Evolutionary conservation across 371 early-diverging fungal species (phyloP).

Genomic region (Mycotypha africana): DNA sequence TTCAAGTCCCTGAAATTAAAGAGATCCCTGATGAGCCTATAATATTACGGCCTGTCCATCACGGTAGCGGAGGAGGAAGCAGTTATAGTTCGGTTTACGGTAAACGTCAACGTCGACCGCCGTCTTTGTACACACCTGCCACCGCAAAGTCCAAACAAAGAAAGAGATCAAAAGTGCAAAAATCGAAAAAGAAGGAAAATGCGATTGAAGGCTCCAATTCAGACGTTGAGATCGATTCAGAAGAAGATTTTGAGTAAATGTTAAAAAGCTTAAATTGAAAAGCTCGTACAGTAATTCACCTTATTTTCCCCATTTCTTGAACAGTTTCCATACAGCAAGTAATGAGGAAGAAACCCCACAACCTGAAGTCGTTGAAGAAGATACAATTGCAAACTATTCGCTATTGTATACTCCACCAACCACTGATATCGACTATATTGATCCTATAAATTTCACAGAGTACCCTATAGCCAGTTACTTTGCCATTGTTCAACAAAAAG

Average conservation of each 20-base stretch:
- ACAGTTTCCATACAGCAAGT: too few species aligned
- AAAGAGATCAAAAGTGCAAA: constrained; percentile 6
- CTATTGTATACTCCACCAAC: constrained; percentile 32
- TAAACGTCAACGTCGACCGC: constrained; percentile 32
- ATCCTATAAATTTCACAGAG: constrained; percentile 29
- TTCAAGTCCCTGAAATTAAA: constrained; percentile 17
- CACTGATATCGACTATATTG: constrained; percentile 29
- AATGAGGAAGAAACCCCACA: neutral
- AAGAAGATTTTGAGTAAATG: too few species aligned
- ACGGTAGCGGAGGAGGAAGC: neutral
- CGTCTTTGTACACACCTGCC: constrained; percentile 21
- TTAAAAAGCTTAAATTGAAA: too few species aligned
- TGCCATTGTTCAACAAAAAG: constrained; percentile 58
- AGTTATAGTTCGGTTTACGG: constrained; percentile 10
- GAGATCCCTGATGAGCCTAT: constrained; percentile 45
- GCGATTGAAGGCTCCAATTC: too few species aligned
- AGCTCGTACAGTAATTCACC: too few species aligned
- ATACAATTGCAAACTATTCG: constrained; percentile 38
- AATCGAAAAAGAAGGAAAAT: constrained; percentile 9
- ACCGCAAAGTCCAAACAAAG: neutral
- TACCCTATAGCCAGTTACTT: constrained; percentile 47
- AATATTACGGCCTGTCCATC: constrained; percentile 30
- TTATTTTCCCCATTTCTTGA: too few species aligned
- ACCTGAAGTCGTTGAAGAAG: constrained; percentile 21
- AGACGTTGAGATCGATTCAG: too few species aligned